Evolutionary conservation across 2,329 filamentous ascomycete species (phyloP).

Genomic region (Stromatinia cepivora): DNA sequence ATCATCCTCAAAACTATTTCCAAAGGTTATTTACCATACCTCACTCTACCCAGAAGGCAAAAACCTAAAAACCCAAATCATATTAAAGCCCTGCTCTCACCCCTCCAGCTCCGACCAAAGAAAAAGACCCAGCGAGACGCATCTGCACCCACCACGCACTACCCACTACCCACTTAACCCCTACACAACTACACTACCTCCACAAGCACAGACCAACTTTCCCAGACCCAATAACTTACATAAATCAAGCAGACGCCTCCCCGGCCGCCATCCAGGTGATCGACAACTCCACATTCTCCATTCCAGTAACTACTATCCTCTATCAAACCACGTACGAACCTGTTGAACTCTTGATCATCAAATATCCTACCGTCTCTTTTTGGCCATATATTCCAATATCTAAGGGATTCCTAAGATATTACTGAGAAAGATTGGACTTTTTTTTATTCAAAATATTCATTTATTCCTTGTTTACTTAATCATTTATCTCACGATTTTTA

Average conservation of each 20-base stretch:
- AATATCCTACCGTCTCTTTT: conserved; percentile 1
- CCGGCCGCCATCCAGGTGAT: conserved; percentile 45
- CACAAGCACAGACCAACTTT: conserved; percentile 32
- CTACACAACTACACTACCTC: conserved; percentile 28
- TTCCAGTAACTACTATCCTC: conserved; percentile 21
- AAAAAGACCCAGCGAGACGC: background rate
- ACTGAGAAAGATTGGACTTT: background rate
- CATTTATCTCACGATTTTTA: background rate
- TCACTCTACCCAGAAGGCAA: background rate
- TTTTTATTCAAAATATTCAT: background rate
- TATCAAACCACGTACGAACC: background rate
- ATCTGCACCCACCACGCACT: conserved; percentile 28
- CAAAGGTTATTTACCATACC: background rate
- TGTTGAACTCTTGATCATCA: background rate
- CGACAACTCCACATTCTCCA: conserved; percentile 43
- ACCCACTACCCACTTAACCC: conserved; percentile 31
- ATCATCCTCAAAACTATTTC: background rate
- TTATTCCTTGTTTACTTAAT: background rate
- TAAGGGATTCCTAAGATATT: background rate
- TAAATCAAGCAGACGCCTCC: conserved; percentile 41
- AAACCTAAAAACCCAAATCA: background rate
- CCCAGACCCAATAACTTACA: conserved; percentile 40
- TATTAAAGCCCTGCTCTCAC: conserved; percentile 14
- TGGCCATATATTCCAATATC: background rate
- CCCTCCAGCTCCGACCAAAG: conserved; percentile 22